Evolutionary conservation across 2,329 filamentous ascomycete genomes (phyloP), one percentile per base, ranked within the genome.

Genomic region (Aspergillus pseudoglaucus): DNA sequence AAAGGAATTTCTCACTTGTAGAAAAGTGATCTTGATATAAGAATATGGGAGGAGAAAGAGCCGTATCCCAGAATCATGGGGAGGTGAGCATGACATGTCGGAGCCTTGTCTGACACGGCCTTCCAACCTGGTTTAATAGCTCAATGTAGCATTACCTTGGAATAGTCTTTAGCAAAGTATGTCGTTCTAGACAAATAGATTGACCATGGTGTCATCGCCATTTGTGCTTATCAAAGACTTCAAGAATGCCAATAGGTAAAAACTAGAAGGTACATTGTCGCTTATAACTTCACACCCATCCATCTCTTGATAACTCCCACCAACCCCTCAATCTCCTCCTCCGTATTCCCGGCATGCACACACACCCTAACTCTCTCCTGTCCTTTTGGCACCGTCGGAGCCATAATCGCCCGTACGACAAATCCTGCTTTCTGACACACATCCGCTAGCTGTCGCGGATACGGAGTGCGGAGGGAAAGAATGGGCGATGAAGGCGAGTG

Each of bases 291-390:
- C 17, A 5, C 37, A 12, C n/a, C 37, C 33, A 74, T 61, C 82
- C 82, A 84, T 1, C 59, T 53, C 42, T 69, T 66, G 7, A 84
- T 73, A 0, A 66, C 70, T 6, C 52, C 60, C 0, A 78, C 70
- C 18, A 87, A 60, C 0, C 69, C 72, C 4, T 82, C 73, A 0
- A 87, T 71, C 49, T 88, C 74, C 4, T 70, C 66, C 6, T 68
- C 50, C 0, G 79, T 83, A 52, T 88, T 88, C 0, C 77, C 80
- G 0, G 83, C 81, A 64, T 88, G 85, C 2, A 88, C 61, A 62
- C 84, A 87, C 0, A 88, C 71, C 7, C 85, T 70, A 0, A 88
- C 78, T 9, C 85, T 71, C 60, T 87, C 82, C 4, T 71, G 78
- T 0, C 84, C 83, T 2, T 61, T 64, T 0, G 83, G 82, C 2